These are phyloP conservation scores for Epithemia pelagica DNA, from an alignment of 108 stramenopile species.

Conservation along the genomic window DNA sequence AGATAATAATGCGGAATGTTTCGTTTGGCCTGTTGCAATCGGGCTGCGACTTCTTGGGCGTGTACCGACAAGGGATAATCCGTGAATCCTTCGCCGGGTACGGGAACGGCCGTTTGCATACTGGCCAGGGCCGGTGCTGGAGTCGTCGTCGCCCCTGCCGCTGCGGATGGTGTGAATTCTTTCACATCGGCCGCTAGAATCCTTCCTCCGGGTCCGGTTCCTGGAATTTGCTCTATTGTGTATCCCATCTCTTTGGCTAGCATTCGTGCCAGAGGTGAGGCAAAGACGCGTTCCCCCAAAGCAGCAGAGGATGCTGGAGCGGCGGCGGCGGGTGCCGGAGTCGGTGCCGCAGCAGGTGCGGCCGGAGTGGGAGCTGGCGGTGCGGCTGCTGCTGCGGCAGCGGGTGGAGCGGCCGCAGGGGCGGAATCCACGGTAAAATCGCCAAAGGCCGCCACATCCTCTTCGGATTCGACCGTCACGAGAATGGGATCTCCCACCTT, in stretches of 20 bases:
- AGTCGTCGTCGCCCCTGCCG: conserved; percentile 28
- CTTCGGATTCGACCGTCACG: conserved; percentile 80
- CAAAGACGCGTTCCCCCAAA: conserved; percentile 70
- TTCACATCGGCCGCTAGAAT: conserved; percentile 92
- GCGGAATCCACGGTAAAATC: conserved; percentile 59
- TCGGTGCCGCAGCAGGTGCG: conserved; percentile 24
- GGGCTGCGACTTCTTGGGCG: conserved; percentile 91
- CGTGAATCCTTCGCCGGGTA: conserved; percentile 29
- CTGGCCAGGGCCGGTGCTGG: conserved; percentile 31
- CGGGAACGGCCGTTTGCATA: conserved; percentile 33
- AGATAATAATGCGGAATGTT: conserved; percentile 97
- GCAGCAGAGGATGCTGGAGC: conserved; percentile 31
- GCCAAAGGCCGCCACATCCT: conserved; percentile 81
- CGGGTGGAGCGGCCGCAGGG: conserved; percentile 25
- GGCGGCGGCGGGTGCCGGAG: conserved; percentile 15
- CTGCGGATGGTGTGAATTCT: conserved; percentile 59
- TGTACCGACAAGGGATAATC: conserved; percentile 54
- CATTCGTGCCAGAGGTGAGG: conserved; percentile 87
- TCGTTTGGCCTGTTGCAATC: conserved; percentile 93
- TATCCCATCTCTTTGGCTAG: conserved; percentile 80
- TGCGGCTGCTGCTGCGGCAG: conserved; percentile 22
- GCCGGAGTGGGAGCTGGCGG: conserved; percentile 29
- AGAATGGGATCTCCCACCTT: conserved; percentile 82
- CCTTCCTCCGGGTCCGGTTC: conserved; percentile 93
- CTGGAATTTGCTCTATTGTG: conserved; percentile 61